Base-by-base conservation (phyloP, 2,329 filamentous ascomycete genomes). In the Dendrostoma leiphaemia region DNA sequence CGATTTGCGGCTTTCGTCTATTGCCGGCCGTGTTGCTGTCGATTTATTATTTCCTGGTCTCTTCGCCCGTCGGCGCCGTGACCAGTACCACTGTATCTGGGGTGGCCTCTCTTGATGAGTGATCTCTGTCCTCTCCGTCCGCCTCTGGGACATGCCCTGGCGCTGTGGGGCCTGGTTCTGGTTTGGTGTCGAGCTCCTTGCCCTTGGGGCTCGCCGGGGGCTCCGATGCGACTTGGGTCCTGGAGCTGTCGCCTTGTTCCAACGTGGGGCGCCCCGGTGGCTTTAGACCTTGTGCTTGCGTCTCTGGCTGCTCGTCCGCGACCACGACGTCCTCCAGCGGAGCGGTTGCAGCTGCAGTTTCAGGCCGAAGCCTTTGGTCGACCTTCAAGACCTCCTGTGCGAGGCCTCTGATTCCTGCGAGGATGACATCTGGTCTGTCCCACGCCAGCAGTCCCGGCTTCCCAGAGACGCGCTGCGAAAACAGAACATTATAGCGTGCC, bases 391-490 rank as follows among this genome's bases (percentile, higher is more conserved):
- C 62, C 3, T 67, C 69, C 51, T 67, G 67, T 0, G 74, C 71
- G 31, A 81, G 64, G 4, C 67, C 71, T 31, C 71, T 65, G 3
- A 71, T 67, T 0, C 78, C 79, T 3, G 68, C 60, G 0, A 66
- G 60, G 52, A 81, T 74, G 34, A 77, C 60, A 29, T 77, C 73
- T 1, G 78, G 77, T 15, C 72, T 65, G 54, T 80, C 77, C 73
- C 76, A 79, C 10, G 74, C 77, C 31, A 82, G 60, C 31, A 81
- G 65, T 0, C 77, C 76, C 0, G 75, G 67, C 4, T 64, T 66
- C 2, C 76, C 77, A 5, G 62, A 12, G 0, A 68, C 67, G 28
- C 77, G 70, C 46, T 70, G 69, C 17, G 70, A 65, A 53, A 73
- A 67, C 1, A 79, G 59, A 2, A 81, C 71, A 12, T 74, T 64